Evolutionary conservation across 2,329 filamentous ascomycete genomes (phyloP).

Genomic region (Neonectria faginata): DNA sequence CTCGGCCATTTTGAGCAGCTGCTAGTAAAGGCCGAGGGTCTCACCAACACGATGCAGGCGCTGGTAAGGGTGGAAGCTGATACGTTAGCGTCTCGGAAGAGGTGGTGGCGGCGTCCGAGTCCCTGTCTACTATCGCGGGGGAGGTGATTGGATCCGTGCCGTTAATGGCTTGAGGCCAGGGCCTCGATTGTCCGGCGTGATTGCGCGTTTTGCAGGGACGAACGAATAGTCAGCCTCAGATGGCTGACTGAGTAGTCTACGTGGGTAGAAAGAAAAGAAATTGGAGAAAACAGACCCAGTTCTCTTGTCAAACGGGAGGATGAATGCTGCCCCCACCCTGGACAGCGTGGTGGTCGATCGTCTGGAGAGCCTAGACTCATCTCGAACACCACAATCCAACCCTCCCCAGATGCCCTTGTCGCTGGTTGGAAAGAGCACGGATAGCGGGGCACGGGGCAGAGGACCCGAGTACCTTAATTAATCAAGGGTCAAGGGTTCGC

Average conservation of each 20-base stretch:
- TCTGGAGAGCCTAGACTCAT: background rate
- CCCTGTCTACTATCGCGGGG: background rate
- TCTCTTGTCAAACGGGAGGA: background rate
- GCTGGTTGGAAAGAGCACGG: background rate
- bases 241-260: too few relatives aligned
- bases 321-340: constrained; percentile 1
- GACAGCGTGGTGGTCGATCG: background rate
- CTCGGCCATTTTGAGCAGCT: constrained; percentile 33
- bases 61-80: too few relatives aligned
- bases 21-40: background rate
- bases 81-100: too few relatives aligned
- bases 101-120: too few relatives aligned
- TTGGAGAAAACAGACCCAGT: background rate
- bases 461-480: background rate
- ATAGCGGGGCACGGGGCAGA: background rate
- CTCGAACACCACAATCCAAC: background rate
- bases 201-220: background rate
- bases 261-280: background rate
- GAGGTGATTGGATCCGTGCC: background rate
- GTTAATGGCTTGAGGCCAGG: background rate
- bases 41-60: background rate
- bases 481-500: background rate
- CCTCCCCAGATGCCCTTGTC: background rate
- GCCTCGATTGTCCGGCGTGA: background rate
- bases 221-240: background rate